Evolutionary conservation across 108 stramenopile genomes (phyloP), one percentile per base, ranked within the genome.

Genomic region (Cyclotella choctawhatcheeana): DNA sequence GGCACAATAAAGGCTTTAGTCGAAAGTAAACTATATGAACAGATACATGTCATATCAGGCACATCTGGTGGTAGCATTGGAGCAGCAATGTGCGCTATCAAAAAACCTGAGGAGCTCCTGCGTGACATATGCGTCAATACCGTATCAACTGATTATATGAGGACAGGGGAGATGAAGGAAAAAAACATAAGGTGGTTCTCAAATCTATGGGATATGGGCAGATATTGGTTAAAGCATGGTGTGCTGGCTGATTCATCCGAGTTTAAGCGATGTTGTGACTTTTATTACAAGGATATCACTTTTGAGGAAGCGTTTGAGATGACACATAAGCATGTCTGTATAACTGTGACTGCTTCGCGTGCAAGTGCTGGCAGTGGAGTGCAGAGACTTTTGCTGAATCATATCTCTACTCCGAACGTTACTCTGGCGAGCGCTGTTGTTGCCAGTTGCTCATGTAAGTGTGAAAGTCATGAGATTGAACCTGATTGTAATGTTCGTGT

Each of bases 391-490:
- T 71, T 97, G 71, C 58, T 95, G 63, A 97, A 97, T 83, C 96
- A 97, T 68, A 92, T 97, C 44, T 90, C 87, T 33, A 97, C 96
- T n/a, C 96, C 96, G 2, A 91, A 92, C 67, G 96, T 97, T 12
- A 94, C 93, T 0, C 40, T 97, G 43, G 88, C 90, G 10, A 88
- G 88, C 71, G 93, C 93, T 43, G 97, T 97, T 0, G 88, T 91
- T 7, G 97, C 97, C 10, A 87, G 86, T 31, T 97, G 97, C 69
- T 93, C 97, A 12, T 70, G 59, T 60, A 60, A 37, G 59, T 60
- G 37, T 40, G 12, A 6, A 6, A 40, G 6, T 40, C n/a, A n/a
- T n/a, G n/a, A n/a, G n/a, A n/a, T 6, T 12, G 12, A 40, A 40
- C 12, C 12, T 40, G 6, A 6, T 8, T 40, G 37, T 40, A 40